Evolutionary conservation across 169 alveolate species (phyloP).

Genomic region (Eimeria necatrix): DNA sequence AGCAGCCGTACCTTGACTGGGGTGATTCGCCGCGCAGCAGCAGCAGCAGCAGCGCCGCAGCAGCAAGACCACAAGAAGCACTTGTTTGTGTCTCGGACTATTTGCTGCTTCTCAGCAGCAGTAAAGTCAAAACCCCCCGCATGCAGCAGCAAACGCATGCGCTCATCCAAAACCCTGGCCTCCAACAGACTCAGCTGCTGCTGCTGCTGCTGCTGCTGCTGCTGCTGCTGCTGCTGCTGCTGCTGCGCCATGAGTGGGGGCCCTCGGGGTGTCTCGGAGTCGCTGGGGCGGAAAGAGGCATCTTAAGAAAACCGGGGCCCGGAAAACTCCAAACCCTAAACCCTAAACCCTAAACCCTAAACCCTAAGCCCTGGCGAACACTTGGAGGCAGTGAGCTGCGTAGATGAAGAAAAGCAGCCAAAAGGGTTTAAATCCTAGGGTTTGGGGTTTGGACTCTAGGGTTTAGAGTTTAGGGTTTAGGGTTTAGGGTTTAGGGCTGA

Average conservation of each 20-base stretch:
- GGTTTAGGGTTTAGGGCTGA: no score
- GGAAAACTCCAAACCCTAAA: neutral
- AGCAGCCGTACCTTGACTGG: neutral
- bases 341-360: neutral
- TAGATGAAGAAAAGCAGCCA: no score
- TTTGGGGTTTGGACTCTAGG: no score
- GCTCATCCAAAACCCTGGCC: neutral
- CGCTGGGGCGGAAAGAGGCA: neutral
- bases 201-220: conserved; percentile 42
- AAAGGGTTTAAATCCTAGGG: no score
- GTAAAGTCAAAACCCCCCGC: no score
- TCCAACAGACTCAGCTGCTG: neutral
- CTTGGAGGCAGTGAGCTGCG: neutral
- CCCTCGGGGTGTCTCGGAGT: no score
- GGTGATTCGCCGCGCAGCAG: neutral
- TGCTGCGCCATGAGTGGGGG: conserved; percentile 68
- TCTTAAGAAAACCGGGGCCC: no score
- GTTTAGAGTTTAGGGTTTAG: no score
- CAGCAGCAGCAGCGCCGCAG: neutral
- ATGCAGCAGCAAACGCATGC: conserved; percentile 5
- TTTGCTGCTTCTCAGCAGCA: conserved; percentile 39
- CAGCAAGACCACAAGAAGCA: neutral
- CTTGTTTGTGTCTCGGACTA: neutral
- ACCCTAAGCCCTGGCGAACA: neutral
- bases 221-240: conserved; percentile 33